Conservation (phyloP, 192 early-diverging fungal species). For the Coemansia sp. region DNA sequence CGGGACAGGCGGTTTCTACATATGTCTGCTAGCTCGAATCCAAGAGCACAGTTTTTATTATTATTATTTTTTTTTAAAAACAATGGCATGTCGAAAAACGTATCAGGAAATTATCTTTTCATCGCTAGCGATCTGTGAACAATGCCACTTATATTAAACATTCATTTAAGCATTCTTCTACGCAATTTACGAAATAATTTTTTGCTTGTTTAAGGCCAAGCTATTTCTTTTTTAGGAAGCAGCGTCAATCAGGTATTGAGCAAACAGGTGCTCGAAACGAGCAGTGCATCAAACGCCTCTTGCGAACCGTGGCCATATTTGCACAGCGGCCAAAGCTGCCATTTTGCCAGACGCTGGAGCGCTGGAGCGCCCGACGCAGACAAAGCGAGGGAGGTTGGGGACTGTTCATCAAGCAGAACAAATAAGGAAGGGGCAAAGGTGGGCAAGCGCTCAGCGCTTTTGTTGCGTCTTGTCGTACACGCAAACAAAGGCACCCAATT, state of each 20-base stretch:
- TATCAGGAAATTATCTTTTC: background rate
- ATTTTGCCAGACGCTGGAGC: background rate
- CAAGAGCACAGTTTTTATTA: background rate
- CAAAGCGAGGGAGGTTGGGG: constrained; percentile 14
- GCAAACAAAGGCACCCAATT: background rate
- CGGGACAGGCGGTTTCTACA: background rate
- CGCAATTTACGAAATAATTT: background rate
- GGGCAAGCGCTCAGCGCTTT: background rate
- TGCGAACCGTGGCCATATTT: constrained; percentile 9
- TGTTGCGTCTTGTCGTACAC: background rate
- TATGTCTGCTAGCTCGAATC: background rate
- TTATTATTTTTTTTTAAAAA: background rate
- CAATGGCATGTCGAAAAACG: background rate
- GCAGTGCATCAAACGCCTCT: background rate
- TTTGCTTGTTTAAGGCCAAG: background rate
- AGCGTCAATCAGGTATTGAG: background rate
- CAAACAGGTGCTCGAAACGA: background rate
- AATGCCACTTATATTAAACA: background rate
- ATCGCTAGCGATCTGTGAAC: background rate
- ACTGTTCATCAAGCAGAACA: background rate
- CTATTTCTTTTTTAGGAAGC: background rate
- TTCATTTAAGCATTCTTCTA: background rate
- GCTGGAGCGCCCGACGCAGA: background rate
- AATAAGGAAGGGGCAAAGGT: background rate
- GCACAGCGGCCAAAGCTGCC: background rate